Conservation (phyloP, 768 basidiomycete genomes). For the Cystoderma amianthinum region DNA sequence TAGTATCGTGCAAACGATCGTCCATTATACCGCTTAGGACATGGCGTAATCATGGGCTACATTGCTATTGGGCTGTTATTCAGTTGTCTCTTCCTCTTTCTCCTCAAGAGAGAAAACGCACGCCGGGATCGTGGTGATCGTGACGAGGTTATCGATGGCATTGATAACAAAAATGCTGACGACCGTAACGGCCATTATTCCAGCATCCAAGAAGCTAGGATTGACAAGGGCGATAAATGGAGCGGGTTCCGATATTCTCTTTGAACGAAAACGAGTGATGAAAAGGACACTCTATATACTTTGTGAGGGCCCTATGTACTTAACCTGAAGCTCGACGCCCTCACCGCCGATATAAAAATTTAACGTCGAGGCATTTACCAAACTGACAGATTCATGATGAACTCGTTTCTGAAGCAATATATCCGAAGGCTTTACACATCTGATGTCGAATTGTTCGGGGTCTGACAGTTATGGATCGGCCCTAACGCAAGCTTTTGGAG, state of each 20-base stretch:
- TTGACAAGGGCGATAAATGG: slow-evolving; percentile 65
- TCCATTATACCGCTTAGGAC: slow-evolving; percentile 67
- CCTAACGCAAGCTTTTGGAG: too few relatives aligned
- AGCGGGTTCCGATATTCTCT: slow-evolving; percentile 69
- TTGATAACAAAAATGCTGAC: slow-evolving; percentile 33
- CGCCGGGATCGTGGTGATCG: slow-evolving; percentile 60
- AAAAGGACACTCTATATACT: too few relatives aligned
- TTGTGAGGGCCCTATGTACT: too few relatives aligned
- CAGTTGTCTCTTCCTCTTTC: slow-evolving; percentile 37
- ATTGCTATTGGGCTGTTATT: slow-evolving; percentile 58
- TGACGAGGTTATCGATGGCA: slow-evolving; percentile 54
- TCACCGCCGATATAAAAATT: too few relatives aligned
- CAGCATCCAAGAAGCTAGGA: slow-evolving; percentile 49
- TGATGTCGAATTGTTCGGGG: too few relatives aligned
- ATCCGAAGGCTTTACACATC: too few relatives aligned
- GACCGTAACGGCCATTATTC: slow-evolving; percentile 47
- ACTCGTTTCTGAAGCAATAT: too few relatives aligned
- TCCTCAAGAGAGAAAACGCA: slow-evolving; percentile 53
- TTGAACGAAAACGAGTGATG: too few relatives aligned
- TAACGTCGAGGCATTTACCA: not conserved
- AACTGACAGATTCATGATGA: too few relatives aligned
- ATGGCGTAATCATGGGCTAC: slow-evolving; percentile 63
- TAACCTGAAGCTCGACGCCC: too few relatives aligned
- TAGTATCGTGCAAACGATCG: slow-evolving; percentile 60
- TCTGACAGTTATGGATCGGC: too few relatives aligned